phyloP scores from a whole-genome alignment of 495 filamentous ascomycete genomes.

The Penicillium goetzii region DNA sequence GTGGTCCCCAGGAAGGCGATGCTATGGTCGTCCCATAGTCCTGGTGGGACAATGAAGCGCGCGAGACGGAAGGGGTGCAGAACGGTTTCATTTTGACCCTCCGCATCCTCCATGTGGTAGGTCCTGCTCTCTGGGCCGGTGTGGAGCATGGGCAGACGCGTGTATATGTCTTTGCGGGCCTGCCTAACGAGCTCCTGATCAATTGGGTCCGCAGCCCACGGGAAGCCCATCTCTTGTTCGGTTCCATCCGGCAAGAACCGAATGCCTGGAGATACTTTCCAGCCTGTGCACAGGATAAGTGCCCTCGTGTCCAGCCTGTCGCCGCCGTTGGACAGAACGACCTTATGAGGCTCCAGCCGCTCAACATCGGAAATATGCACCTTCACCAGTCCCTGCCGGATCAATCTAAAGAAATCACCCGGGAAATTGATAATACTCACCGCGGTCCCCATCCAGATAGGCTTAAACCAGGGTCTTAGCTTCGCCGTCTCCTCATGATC shows the following conservation, averaged over 20 bases:
- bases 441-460: conserved; percentile 13
- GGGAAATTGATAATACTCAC: conserved; percentile 20
- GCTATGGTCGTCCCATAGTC: conserved; percentile 18
- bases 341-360: conserved; percentile 16
- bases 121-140: conserved; percentile 15
- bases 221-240: conserved; percentile 16
- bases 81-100: conserved; percentile 16
- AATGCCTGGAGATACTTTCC: conserved; percentile 20
- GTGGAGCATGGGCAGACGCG: conserved; percentile 17
- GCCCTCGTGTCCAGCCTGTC: conserved; percentile 12
- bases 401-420: conserved; percentile 17
- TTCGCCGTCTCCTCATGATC: conserved; percentile 18
- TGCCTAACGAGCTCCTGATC: conserved; percentile 14
- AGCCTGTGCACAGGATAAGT: conserved; percentile 18
- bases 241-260: conserved; percentile 16
- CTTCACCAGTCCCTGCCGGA: conserved; percentile 17
- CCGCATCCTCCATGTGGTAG: conserved; percentile 14
- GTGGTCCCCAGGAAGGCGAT: conserved; percentile 15
- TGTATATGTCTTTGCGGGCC: conserved; percentile 12
- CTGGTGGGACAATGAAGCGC: conserved; percentile 13
- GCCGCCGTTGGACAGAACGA: conserved; percentile 15
- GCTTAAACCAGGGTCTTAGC: conserved; percentile 16
- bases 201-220: conserved; percentile 20
- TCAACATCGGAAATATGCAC: conserved; percentile 17
- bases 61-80: conserved; percentile 19